phyloP scores from a whole-genome alignment of 352 stramenopile genomes.

The Phytophthora idaei region DNA sequence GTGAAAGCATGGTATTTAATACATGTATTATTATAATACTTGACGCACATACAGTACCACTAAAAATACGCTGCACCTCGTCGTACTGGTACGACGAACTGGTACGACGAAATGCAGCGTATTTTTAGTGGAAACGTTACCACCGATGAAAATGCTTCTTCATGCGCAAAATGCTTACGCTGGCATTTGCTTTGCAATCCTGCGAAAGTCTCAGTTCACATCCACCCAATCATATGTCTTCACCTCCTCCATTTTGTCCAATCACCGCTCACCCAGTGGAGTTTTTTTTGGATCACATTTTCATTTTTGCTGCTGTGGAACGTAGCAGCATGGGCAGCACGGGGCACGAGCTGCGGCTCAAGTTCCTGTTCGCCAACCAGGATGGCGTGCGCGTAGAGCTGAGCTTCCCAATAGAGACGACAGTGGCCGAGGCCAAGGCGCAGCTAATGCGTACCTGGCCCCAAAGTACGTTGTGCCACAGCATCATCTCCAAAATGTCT shows the following conservation, averaged over 20 bases:
- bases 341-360: conserved; percentile 64
- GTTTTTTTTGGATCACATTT: conserved; percentile 5
- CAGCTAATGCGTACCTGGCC: conserved; percentile 78
- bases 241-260: conserved; percentile 4
- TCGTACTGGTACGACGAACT: no score
- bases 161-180: no score
- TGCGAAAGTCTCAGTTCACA: background rate
- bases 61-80: background rate
- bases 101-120: background rate
- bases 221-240: conserved; percentile 18
- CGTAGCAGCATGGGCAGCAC: conserved; percentile 19
- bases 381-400: conserved; percentile 77
- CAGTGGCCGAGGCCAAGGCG: conserved; percentile 67
- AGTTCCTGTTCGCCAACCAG: conserved; percentile 88
- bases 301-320: conserved; percentile 11
- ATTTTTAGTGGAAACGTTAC: background rate
- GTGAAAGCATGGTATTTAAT: no score
- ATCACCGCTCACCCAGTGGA: background rate
- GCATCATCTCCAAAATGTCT: background rate
- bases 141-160: no score
- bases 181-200: no score
- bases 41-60: no score
- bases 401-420: conserved; percentile 49
- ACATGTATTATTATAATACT: no score
- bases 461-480: conserved; percentile 34